phyloP scores from a whole-genome alignment of 2,329 filamentous ascomycete species.

The Xylaria sp. region DNA sequence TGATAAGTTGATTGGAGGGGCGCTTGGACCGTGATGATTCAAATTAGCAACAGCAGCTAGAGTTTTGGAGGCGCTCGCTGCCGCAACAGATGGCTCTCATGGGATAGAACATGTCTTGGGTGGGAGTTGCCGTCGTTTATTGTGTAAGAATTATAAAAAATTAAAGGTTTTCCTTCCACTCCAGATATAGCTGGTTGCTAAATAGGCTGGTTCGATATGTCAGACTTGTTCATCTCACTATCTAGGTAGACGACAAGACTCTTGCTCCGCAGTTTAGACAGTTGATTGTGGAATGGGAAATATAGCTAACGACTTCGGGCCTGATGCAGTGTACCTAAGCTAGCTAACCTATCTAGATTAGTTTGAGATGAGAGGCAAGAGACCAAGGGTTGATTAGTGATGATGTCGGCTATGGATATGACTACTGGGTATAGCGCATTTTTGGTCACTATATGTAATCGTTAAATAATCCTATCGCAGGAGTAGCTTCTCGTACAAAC shows the following conservation, averaged over 20 bases:
- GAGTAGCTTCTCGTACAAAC: background rate
- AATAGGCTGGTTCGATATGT: background rate
- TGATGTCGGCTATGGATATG: slow-evolving; percentile 1
- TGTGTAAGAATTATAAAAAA: slow-evolving; percentile 8
- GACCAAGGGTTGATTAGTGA: slow-evolving; percentile 15
- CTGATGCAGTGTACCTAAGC: background rate
- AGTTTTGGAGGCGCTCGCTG: slow-evolving; percentile 16
- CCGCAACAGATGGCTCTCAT: background rate
- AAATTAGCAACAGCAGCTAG: slow-evolving; percentile 15
- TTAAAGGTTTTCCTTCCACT: background rate
- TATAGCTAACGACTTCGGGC: background rate
- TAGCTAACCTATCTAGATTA: background rate
- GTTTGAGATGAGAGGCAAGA: background rate
- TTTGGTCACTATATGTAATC: slow-evolving; percentile 53
- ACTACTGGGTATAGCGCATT: slow-evolving; percentile 35
- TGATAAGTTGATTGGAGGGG: slow-evolving; percentile 44
- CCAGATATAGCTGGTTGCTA: background rate
- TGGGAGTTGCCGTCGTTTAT: slow-evolving; percentile 13
- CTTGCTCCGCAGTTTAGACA: background rate
- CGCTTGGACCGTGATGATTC: background rate
- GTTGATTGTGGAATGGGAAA: background rate
- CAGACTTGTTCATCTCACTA: background rate
- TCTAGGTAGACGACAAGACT: background rate
- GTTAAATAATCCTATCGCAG: background rate
- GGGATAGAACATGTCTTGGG: slow-evolving; percentile 26